Evolutionary conservation across 257 asterid genomes (phyloP).

Genomic region (Catharanthus roseus): DNA sequence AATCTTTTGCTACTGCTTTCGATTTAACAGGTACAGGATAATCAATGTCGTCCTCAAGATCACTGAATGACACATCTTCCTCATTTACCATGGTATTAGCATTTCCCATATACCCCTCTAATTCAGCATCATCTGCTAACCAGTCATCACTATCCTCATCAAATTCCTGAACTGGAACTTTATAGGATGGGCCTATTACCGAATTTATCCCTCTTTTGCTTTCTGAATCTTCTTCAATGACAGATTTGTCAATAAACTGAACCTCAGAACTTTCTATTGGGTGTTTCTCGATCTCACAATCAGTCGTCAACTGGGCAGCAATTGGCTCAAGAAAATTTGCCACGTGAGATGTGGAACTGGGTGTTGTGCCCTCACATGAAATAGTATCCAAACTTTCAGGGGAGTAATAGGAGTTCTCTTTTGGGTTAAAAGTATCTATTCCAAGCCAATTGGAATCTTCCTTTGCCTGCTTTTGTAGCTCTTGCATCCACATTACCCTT

Average conservation of each 20-base stretch:
- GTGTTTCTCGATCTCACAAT: slow-evolving; percentile 48
- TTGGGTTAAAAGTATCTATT: slow-evolving; percentile 32
- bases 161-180: slow-evolving; percentile 30
- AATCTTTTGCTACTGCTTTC: slow-evolving; percentile 29
- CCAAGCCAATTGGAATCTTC: slow-evolving; percentile 57
- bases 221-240: slow-evolving; percentile 49
- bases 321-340: slow-evolving; percentile 35
- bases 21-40: slow-evolving; percentile 45
- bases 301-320: slow-evolving; percentile 26
- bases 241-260: slow-evolving; percentile 54
- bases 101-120: slow-evolving; percentile 49
- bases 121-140: slow-evolving; percentile 72
- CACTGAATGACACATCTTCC: slow-evolving; percentile 96
- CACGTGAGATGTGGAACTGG: slow-evolving; percentile 26
- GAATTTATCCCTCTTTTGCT: slow-evolving; percentile 47
- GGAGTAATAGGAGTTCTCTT: slow-evolving; percentile 39
- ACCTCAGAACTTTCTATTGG: slow-evolving; percentile 39
- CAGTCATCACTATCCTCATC: slow-evolving; percentile 71
- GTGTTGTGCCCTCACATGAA: slow-evolving; percentile 38
- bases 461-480: slow-evolving; percentile 74
- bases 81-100: slow-evolving; percentile 40
- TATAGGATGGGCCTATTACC: slow-evolving; percentile 34
- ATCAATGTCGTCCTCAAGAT: slow-evolving; percentile 84
- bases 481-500: slow-evolving; percentile 88
- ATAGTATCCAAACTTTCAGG: slow-evolving; percentile 32